Evolutionary conservation across 139 green algal species (phyloP), one percentile per base, ranked within the genome.

Genomic region (Chlorella sorokiniana): DNA sequence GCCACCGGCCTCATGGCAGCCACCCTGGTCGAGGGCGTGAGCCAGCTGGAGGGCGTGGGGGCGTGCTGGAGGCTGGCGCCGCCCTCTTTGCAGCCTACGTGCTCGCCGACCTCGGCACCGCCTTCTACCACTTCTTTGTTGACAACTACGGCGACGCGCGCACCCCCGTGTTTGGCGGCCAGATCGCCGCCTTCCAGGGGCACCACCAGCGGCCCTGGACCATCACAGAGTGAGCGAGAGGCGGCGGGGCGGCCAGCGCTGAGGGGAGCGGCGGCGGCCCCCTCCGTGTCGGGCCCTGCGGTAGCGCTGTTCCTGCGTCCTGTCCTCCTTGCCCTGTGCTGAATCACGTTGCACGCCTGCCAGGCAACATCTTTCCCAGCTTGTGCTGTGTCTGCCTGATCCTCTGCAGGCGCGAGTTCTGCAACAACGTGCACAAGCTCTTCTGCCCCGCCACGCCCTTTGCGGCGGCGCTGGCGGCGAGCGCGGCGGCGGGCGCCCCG

Each of bases 201-300:
- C 96, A 99, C 85, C 97, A 99, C 87, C 86, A 94, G 88, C 83
- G 91, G 62, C 85, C 85, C 22, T 99, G 97, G 97, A 99, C 96
- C 52, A 99, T 99, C 86, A 98, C 95, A 16, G 85, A 98, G 91
- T n/a, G n/a, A n/a, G n/a, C n/a, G n/a, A n/a, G n/a, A n/a, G n/a
- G n/a, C n/a, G n/a, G n/a, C n/a, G n/a, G n/a, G n/a, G n/a, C n/a
- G n/a, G n/a, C n/a, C n/a, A n/a, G n/a, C n/a, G n/a, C n/a, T n/a
- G n/a, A n/a, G n/a, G n/a, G n/a, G n/a, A n/a, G n/a, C n/a, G n/a
- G n/a, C n/a, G n/a, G n/a, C n/a, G n/a, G n/a, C n/a, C n/a, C n/a
- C n/a, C n/a, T n/a, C n/a, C n/a, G n/a, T n/a, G n/a, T n/a, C n/a
- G n/a, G n/a, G n/a, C n/a, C n/a, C n/a, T n/a, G n/a, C n/a, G n/a